A percentile compares a stretch with the other conserved stretches of the same genome.
Evolutionary conservation across 495 filamentous ascomycete species (phyloP).

Genomic region (Cenococcum geophilum): DNA sequence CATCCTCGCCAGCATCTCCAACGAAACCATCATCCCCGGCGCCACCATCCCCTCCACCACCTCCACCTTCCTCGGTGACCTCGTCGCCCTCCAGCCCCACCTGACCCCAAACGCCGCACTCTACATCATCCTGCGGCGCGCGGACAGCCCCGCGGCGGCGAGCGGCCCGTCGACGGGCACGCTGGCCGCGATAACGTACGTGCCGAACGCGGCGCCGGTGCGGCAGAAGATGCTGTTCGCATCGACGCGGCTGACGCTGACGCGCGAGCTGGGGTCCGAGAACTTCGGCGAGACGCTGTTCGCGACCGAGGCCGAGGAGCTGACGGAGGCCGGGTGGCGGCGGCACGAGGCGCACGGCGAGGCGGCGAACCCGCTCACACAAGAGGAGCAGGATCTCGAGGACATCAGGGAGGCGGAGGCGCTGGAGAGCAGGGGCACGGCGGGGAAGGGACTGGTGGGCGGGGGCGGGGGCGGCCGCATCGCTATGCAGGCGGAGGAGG

Average conservation of each 20-base stretch:
- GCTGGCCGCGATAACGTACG: constrained; percentile 78
- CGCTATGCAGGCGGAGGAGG: constrained; percentile 34
- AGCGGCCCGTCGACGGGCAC: constrained; percentile 43
- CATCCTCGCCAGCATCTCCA: constrained; percentile 70
- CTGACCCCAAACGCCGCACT: constrained; percentile 68
- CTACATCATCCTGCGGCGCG: constrained; percentile 76
- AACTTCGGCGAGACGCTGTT: constrained; percentile 74
- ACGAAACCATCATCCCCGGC: constrained; percentile 65
- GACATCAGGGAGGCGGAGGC: constrained; percentile 76
- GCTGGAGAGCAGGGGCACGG: constrained; percentile 66
- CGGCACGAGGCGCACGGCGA: constrained; percentile 63
- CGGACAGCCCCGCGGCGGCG: constrained; percentile 14
- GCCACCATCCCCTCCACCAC: constrained; percentile 52
- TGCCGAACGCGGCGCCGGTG: constrained; percentile 82
- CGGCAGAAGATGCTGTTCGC: constrained; percentile 96
- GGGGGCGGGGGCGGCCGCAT: constrained; percentile 45
- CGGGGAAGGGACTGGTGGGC: constrained; percentile 47
- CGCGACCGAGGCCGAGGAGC: constrained; percentile 66
- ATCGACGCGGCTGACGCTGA: constrained; percentile 73
- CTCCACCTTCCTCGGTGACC: constrained; percentile 57
- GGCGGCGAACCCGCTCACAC: constrained; percentile 69
- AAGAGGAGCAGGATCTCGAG: constrained; percentile 75
- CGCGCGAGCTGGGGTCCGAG: constrained; percentile 82
- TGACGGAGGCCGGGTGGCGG: constrained; percentile 66
- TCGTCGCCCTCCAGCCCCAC: constrained; percentile 52